Evolutionary conservation across 169 alveolate species (phyloP).

Genomic region (Cryptosporidium canis): DNA sequence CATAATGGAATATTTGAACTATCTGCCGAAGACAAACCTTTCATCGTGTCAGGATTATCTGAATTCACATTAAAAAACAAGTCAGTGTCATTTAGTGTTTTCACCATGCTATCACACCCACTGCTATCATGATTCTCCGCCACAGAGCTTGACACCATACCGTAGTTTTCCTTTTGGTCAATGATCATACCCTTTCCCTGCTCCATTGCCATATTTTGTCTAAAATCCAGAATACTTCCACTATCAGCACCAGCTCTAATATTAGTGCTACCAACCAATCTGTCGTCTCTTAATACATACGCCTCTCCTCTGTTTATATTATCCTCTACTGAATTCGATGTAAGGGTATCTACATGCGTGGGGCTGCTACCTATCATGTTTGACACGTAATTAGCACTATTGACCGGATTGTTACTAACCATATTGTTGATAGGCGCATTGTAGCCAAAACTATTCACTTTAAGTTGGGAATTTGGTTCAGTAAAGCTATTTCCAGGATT

Average conservation of each 20-base stretch:
- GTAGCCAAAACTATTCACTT: background rate
- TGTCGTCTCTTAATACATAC: background rate
- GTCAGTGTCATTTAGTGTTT: slow-evolving; percentile 48
- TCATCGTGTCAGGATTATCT: background rate
- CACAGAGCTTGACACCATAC: background rate
- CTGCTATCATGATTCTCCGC: background rate
- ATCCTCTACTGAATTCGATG: background rate
- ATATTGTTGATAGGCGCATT: background rate
- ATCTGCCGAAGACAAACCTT: background rate
- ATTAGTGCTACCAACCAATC: background rate
- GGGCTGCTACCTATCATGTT: background rate
- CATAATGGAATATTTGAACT: slow-evolving; percentile 9
- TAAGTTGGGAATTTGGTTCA: background rate
- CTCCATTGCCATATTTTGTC: background rate
- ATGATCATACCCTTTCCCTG: background rate
- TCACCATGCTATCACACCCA: slow-evolving; percentile 14
- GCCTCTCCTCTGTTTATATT: slow-evolving; percentile 12
- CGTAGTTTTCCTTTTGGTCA: background rate
- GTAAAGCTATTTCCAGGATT: background rate
- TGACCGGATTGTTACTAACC: background rate
- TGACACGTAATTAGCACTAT: background rate
- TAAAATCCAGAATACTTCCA: background rate
- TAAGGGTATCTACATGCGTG: background rate
- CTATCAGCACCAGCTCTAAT: background rate
- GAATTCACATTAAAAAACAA: slow-evolving; percentile 29